Base-by-base conservation (phyloP, 768 basidiomycete genomes). In the Lactarius evosmus region DNA sequence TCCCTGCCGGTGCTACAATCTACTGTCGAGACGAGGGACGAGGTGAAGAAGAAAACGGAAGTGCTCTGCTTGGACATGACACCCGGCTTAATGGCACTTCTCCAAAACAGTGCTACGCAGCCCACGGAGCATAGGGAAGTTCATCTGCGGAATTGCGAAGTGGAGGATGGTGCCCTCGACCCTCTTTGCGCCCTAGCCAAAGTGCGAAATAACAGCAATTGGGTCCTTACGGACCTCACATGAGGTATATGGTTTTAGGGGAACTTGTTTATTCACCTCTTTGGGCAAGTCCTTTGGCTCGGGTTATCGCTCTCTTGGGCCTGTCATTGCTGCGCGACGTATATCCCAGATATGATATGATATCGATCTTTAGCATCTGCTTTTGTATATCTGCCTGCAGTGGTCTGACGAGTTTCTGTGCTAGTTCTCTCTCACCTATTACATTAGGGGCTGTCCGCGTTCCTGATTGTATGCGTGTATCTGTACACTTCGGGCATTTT, bases 41-140 rank as follows among this genome's bases (percentile, higher is more conserved):
- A 12, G 27, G 19, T 16, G 19, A 40, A 3, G 56, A 52, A 51
- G 29, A 57, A 22, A 8, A 49, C n/a, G 14, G 56, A 41, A 27
- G 29, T 16, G 22, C 36, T 30, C 12, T 19, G 50, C 17, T 29
- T 52, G 56, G 56, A 63, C 30, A 12, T 53, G 56, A 58, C 38
- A 29, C 51, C 62, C 16, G 51, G 62, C 3, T 46, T 58, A 50
- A 63, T 58, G 56, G 56, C 56, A 9, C 50, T 62, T 40, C 61
- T 62, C 7, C 29, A 4, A 9, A 50, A 17, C 7, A 19, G 32
- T 4, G 4, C 56, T 7, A 3, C 40, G 9, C 38, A 19, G 6
- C n/a, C 8, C 22, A 53, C 32, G 40, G 56, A 33, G 16, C n/a
- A 25, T 11, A 58, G 32, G 32, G 56, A 58, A 19, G 40, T 63